These are phyloP conservation scores for Hawksworthiomyces lignivorus DNA, from an alignment of 2,329 filamentous ascomycete species.

Conservation along the genomic window DNA sequence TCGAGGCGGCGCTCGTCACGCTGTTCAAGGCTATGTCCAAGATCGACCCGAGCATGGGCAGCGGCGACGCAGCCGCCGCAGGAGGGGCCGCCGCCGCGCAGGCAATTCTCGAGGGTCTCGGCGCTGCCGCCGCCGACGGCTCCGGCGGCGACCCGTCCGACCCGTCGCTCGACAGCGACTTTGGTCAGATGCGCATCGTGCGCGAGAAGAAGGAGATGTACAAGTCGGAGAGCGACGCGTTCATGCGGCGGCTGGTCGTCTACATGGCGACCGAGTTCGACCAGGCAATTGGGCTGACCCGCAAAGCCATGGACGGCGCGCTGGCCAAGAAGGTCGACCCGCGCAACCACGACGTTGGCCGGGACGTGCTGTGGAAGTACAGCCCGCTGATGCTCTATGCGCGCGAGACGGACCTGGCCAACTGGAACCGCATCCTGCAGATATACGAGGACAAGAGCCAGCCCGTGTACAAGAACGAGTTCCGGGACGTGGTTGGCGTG, in stretches of 20 bases:
- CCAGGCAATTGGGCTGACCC: conserved; percentile 62
- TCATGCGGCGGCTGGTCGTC: conserved; percentile 70
- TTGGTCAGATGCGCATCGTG: conserved; percentile 85
- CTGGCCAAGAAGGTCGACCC: conserved; percentile 61
- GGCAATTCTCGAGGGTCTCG: conserved; percentile 6
- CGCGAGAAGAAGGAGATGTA: conserved; percentile 94
- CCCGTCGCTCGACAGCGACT: conserved; percentile 57
- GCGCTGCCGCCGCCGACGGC: conserved; percentile 30
- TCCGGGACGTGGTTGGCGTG: conserved; percentile 65
- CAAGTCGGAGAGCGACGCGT: conserved; percentile 63
- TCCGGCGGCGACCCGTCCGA: conserved; percentile 35
- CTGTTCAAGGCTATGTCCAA: conserved; percentile 90
- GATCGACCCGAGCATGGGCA: conserved; percentile 74
- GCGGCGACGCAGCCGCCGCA: conserved; percentile 25
- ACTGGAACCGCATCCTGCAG: conserved; percentile 74
- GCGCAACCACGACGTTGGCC: conserved; percentile 61
- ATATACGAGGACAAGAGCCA: conserved; percentile 73
- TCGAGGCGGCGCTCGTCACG: conserved; percentile 69
- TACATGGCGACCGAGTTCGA: conserved; percentile 80
- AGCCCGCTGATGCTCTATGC: conserved; percentile 82
- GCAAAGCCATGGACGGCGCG: conserved; percentile 53
- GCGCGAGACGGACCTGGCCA: conserved; percentile 70
- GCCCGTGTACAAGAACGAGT: conserved; percentile 72
- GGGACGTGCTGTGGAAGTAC: conserved; percentile 77
- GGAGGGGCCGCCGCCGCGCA: conserved; percentile 38